phyloP scores from a whole-genome alignment of 23 red algal species.

The Gracilaria gracilis region DNA sequence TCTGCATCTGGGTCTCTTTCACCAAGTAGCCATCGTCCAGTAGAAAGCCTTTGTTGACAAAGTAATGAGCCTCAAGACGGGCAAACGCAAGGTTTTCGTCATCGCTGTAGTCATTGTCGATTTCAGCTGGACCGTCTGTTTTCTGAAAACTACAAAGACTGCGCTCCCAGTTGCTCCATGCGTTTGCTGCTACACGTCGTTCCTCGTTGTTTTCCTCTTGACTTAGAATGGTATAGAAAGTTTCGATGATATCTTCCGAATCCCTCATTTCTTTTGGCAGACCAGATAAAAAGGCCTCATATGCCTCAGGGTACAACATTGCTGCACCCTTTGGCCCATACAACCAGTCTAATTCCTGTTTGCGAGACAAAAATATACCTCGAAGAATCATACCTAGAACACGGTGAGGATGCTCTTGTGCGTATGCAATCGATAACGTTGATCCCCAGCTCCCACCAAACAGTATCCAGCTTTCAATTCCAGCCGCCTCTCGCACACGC shows the following conservation, averaged over 20 bases:
- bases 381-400: slow-evolving; percentile 75
- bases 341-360: slow-evolving; percentile 76
- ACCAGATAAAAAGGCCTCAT: slow-evolving; percentile 51
- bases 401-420: slow-evolving; percentile 73
- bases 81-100: slow-evolving; percentile 82
- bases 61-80: slow-evolving; percentile 84
- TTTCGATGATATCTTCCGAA: slow-evolving; percentile 37
- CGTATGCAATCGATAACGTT: slow-evolving; percentile 74
- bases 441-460: slow-evolving; percentile 89
- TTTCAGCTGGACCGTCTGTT: slow-evolving; percentile 15
- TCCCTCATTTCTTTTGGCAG: slow-evolving; percentile 63
- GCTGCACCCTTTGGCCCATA: slow-evolving; percentile 77
- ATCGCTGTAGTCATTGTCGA: slow-evolving; percentile 37
- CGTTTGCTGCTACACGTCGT: slow-evolving; percentile 54
- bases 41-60: slow-evolving; percentile 76
- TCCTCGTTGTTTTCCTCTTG: slow-evolving; percentile 49
- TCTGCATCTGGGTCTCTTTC: slow-evolving; percentile 59
- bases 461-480: slow-evolving; percentile 62
- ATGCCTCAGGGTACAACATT: slow-evolving; percentile 71
- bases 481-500: slow-evolving; percentile 48
- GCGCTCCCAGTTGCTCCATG: slow-evolving; percentile 81
- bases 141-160: slow-evolving; percentile 52
- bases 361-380: slow-evolving; percentile 77
- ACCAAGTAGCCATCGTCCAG: slow-evolving; percentile 71
- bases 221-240: slow-evolving; percentile 61